phyloP scores from a whole-genome alignment of 192 early-diverging fungal genomes.

The Coemansia sp. region DNA sequence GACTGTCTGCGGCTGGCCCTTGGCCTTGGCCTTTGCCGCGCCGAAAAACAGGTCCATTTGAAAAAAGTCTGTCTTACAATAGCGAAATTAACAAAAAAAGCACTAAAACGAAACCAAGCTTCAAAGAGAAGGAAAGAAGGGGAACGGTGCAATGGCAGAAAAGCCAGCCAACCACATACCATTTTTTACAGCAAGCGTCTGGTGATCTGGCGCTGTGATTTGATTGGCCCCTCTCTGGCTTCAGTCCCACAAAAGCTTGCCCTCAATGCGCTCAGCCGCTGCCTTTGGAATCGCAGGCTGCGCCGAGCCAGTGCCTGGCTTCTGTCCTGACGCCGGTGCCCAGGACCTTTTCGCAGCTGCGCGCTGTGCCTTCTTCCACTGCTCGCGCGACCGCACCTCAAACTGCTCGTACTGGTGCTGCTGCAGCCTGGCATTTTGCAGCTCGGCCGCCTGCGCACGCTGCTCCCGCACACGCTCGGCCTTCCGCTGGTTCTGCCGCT shows the following conservation, averaged over 20 bases:
- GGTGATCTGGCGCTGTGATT: neutral
- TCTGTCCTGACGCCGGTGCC: neutral
- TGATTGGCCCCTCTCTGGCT: neutral
- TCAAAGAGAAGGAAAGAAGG: neutral
- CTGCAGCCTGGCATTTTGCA: slow-evolving; percentile 58
- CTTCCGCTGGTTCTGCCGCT: slow-evolving; percentile 59
- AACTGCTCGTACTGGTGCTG: slow-evolving; percentile 57
- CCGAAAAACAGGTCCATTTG: slow-evolving; percentile 53
- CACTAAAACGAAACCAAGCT: neutral
- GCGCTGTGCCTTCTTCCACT: slow-evolving; percentile 38
- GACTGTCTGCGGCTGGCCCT: slow-evolving; percentile 24
- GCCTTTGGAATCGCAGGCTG: slow-evolving; percentile 4
- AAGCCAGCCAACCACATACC: neutral
- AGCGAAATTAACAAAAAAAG: neutral
- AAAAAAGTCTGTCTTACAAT: neutral
- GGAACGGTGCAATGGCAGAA: neutral
- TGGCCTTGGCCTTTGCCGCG: slow-evolving; percentile 13
- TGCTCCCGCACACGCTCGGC: slow-evolving; percentile 58
- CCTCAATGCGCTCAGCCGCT: slow-evolving; percentile 20
- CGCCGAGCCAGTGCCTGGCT: no score
- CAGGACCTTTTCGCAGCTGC: neutral
- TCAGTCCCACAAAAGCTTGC: slow-evolving; percentile 47
- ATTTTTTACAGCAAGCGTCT: neutral
- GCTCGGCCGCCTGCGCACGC: slow-evolving; percentile 44
- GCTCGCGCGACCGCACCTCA: slow-evolving; percentile 38